Conservation (phyloP, 2,329 filamentous ascomycete species). For the Cladosporium colombiae region DNA sequence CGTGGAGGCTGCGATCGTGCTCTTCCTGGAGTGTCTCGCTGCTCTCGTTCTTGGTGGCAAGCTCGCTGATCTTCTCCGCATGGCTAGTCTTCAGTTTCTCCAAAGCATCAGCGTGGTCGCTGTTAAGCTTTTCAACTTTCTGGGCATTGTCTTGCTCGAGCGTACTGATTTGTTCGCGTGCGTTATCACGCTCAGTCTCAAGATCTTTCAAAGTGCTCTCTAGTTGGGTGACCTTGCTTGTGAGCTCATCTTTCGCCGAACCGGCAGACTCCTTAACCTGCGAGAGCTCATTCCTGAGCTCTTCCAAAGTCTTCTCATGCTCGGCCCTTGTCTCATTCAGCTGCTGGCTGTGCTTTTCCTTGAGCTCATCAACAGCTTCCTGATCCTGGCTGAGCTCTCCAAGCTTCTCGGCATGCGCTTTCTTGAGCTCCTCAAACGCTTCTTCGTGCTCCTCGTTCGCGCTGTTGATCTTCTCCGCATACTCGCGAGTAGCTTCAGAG, state of each 20-base stretch:
- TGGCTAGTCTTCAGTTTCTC: constrained; percentile 19
- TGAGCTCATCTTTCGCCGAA: constrained; percentile 19
- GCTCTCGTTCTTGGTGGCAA: constrained; percentile 1
- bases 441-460: constrained; percentile 15
- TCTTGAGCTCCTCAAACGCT: constrained; percentile 10
- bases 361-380: constrained; percentile 22
- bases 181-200: constrained; percentile 18
- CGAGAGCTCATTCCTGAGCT: constrained; percentile 3
- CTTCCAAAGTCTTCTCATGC: constrained; percentile 19
- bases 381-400: constrained; percentile 18
- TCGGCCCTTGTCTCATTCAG: constrained; percentile 7
- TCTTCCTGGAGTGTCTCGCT: background rate
- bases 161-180: background rate
- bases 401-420: constrained; percentile 24
- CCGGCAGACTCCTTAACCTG: constrained; percentile 19
- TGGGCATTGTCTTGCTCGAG: background rate
- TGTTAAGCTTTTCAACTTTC: constrained; percentile 6
- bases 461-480: constrained; percentile 18
- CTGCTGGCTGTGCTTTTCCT: constrained; percentile 17
- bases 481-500: constrained; percentile 8
- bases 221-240: constrained; percentile 14
- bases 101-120: constrained; percentile 23
- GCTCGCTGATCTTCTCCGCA: constrained; percentile 13
- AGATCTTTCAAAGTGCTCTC: constrained; percentile 20
- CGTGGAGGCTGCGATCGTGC: constrained; percentile 10